Base-by-base conservation (phyloP, 305 asterid species). In the Coffea humblotiana region DNA sequence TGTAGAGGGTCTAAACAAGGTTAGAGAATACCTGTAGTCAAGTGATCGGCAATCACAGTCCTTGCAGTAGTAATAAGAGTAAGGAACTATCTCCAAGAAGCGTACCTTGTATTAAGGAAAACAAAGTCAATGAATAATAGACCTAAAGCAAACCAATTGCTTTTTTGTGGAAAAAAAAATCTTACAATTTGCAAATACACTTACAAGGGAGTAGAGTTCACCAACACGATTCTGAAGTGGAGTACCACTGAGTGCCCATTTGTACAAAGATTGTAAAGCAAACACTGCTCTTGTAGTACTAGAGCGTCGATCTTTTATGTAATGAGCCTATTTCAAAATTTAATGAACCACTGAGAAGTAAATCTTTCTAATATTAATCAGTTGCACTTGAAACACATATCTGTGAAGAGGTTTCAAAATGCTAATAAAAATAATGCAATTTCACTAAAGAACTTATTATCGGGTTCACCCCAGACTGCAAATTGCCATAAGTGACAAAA, bases 211-310 rank as follows among this genome's bases (percentile, higher is more conserved):
- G 90, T 95, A 95, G 77, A 95, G 90, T 88, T 95, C 99, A 77
- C 99, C 98, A 84, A 95, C 98, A 83, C 94, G 97, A 83, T 93
- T 95, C 89, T 95, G 99, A 78, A 95, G 96, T 68, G 98, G 98
- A 67, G 98, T 95, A 82, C 99, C 99, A 88, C 97, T 95, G 84
- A 95, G 87, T 69, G 97, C 97, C 98, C 99, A 95, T 84, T 88
- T 93, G 86, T 87, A 95, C 61, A 89, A 85, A 87, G 99, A 95
- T 80, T 86, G 88, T 71, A 95, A 84, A 81, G 91, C 88, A 88
- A 95, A 89, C 83, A 95, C 86, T 74, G 97, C 98, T 90, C 82
- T 93, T 75, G 97, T 90, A n/a, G 96, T 95, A 83, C 91, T 95
- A 87, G 89, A 84, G 74, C 90, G 93, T 71, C 97, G 89, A 71